Evolutionary conservation across 495 filamentous ascomycete species (phyloP), one percentile per base, ranked within the genome.

Genomic region (Glonium stellatum): DNA sequence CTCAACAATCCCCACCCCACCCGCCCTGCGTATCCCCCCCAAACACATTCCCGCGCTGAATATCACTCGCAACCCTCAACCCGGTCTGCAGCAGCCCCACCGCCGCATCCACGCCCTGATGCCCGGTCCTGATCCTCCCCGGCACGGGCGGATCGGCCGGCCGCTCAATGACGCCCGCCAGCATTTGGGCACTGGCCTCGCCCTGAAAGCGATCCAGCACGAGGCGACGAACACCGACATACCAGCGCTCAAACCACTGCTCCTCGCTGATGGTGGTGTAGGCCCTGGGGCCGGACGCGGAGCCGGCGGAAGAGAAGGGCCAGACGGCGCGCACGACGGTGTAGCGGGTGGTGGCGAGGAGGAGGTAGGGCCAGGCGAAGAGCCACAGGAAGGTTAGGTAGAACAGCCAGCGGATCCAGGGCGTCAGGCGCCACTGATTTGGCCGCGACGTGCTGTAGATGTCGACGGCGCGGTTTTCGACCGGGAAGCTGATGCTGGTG

Each of bases 281-380:
- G 25, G 66, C 60, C 56, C 69, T 75, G 34, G 39, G 58, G 2
- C 49, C 54, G n/a, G n/a, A n/a, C 9, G 60, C 47, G 9, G 49
- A 65, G 10, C 59, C 58, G 12, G 47, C 47, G 11, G 58, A 61
- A 18, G 79, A 78, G 62, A 76, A 86, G 11, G 70, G 67, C 80
- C 80, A 87, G 3, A 81, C 74, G 0, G 74, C 75, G 23, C 74
- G 67, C 2, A 78, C 79, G 4, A 87, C 81, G 57, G 82, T 77
- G 66, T 80, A 88, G n/a, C 76, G 72, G 64, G 79, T 79, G 13
- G 85, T 87, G 6, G 76, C 65, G 65, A 86, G 78, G 74, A 79
- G 84, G 31, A 87, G 71, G 47, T 80, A 76, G 15, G 84, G 85
- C 85, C 85, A 87, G 18, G 76, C 70, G 65, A 87, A 76, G 37